Evolutionary conservation across 352 stramenopile genomes (phyloP).

Genomic region (Thalassiosira sp.): DNA sequence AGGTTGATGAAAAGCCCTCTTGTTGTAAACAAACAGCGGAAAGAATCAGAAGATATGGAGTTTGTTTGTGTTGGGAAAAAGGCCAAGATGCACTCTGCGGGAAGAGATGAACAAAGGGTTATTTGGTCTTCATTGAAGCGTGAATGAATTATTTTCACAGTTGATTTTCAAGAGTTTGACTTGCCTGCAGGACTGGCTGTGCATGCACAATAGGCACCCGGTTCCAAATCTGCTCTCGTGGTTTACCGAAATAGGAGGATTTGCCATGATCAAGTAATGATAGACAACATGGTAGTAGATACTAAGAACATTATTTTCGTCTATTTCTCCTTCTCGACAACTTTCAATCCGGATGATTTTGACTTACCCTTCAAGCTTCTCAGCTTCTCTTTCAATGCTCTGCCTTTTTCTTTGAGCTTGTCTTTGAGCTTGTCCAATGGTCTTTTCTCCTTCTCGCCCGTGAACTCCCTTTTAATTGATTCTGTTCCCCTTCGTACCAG

Average conservation of each 20-base stretch:
- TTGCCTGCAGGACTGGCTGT: no score
- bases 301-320: background rate
- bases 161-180: no score
- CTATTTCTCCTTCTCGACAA: no score
- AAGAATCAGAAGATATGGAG: constrained; percentile 9
- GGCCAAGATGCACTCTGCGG: background rate
- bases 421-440: constrained; percentile 49
- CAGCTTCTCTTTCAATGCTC: constrained; percentile 28
- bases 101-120: background rate
- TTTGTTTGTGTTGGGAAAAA: constrained; percentile 8
- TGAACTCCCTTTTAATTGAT: constrained; percentile 52
- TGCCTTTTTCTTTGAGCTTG: constrained; percentile 34
- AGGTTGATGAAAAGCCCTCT: background rate
- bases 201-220: no score
- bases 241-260: no score
- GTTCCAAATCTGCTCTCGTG: no score
- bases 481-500: constrained; percentile 68
- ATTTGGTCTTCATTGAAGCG: background rate
- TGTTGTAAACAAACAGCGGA: background rate
- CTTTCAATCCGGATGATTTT: no score
- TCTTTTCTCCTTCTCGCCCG: constrained; percentile 51
- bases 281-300: background rate
- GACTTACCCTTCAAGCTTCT: constrained; percentile 2
- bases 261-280: background rate
- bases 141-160: no score